These are phyloP conservation scores for Crithidia thermophila DNA, from an alignment of 208 protist species.

Conservation along the genomic window DNA sequence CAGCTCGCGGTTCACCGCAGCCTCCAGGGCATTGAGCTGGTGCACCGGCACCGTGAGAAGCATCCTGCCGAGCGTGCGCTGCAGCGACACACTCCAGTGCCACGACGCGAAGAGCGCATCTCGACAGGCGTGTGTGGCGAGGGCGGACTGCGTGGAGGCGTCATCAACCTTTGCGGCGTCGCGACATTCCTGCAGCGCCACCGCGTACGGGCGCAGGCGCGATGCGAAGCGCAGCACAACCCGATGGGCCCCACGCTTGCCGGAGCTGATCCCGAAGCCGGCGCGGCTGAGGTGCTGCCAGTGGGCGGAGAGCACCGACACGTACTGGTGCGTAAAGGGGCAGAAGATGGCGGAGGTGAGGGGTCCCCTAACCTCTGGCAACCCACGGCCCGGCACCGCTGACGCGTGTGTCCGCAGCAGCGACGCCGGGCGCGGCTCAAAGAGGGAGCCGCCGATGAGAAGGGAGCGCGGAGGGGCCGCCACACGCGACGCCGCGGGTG, in stretches of 20 bases:
- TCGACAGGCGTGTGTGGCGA: not conserved
- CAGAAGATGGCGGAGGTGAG: slow-evolving; percentile 41
- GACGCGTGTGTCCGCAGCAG: not conserved
- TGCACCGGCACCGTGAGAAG: slow-evolving; percentile 30
- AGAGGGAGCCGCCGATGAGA: slow-evolving; percentile 58
- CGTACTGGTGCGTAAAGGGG: slow-evolving; percentile 61
- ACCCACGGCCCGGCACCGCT: slow-evolving; percentile 3
- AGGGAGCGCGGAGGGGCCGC: slow-evolving; percentile 13
- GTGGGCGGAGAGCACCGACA: slow-evolving; percentile 51
- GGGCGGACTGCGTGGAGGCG: not conserved
- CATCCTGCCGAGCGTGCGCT: slow-evolving; percentile 38
- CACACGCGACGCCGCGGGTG: not conserved
- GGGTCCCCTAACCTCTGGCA: not conserved
- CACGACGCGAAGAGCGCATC: slow-evolving; percentile 9
- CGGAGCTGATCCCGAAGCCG: slow-evolving; percentile 45
- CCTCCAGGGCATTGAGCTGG: slow-evolving; percentile 11
- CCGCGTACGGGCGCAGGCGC: slow-evolving; percentile 32
- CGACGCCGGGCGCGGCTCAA: slow-evolving; percentile 8
- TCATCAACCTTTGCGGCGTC: not conserved
- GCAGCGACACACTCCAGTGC: slow-evolving; percentile 40
- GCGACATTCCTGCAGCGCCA: slow-evolving; percentile 20
- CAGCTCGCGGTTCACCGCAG: not conserved
- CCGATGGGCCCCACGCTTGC: slow-evolving; percentile 27
- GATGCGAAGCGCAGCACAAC: slow-evolving; percentile 29
- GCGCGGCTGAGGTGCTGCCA: slow-evolving; percentile 44